Percentiles rank a stretch among this genome's conserved stretches.
phyloP scores from a whole-genome alignment of 2,329 filamentous ascomycete species.

The Stachybotrys chartarum region DNA sequence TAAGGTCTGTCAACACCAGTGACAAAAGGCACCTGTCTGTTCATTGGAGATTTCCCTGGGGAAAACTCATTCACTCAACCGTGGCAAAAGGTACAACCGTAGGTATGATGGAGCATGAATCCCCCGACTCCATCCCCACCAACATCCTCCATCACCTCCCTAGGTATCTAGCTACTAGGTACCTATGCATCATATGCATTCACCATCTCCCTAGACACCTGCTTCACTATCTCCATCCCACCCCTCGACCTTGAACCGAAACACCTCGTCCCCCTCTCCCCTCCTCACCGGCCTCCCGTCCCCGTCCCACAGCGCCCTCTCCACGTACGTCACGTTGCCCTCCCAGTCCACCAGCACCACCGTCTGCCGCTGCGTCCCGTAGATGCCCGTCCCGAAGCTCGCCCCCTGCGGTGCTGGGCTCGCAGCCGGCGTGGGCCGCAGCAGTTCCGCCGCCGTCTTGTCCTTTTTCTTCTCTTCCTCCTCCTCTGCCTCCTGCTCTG shows the following conservation, averaged over 20 bases:
- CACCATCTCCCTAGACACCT: background rate
- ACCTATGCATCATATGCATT: background rate
- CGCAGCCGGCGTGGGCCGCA: constrained; percentile 28
- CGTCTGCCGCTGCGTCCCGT: constrained; percentile 60
- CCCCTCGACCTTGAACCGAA: constrained; percentile 49
- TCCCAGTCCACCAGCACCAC: constrained; percentile 56
- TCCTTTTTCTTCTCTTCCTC: constrained; percentile 21
- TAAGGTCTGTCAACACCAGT: no score
- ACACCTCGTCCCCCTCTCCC: constrained; percentile 47
- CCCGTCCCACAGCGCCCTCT: constrained; percentile 53
- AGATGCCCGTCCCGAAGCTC: constrained; percentile 51
- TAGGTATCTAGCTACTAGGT: background rate
- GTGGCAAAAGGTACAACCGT: no score
- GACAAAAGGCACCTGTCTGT: no score
- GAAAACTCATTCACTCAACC: no score
- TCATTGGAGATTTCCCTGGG: no score
- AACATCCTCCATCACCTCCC: background rate
- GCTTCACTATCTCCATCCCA: constrained; percentile 28
- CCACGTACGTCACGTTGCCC: constrained; percentile 51
- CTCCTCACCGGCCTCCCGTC: constrained; percentile 47
- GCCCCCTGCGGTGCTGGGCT: constrained; percentile 20
- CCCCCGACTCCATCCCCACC: background rate
- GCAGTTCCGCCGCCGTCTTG: constrained; percentile 26
- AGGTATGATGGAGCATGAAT: no score
- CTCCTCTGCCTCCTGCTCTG: constrained; percentile 22